Conservation (phyloP, 306 rosid genomes). For the Argentina anserina region DNA sequence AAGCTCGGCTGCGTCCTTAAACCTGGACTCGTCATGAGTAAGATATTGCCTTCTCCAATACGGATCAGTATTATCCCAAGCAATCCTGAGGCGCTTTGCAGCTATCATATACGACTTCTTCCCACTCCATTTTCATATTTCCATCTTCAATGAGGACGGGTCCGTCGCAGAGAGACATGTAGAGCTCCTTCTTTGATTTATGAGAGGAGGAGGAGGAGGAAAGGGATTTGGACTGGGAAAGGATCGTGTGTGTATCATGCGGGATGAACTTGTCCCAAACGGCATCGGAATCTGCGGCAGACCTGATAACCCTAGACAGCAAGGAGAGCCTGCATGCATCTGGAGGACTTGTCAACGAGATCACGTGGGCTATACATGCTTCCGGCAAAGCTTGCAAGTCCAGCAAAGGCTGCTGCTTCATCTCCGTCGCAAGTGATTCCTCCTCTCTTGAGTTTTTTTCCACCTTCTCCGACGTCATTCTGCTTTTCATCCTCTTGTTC, state of each 20-base stretch:
- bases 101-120: background rate
- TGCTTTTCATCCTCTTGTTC: too few species aligned
- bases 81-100: conserved; percentile 31
- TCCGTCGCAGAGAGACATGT: conserved; percentile 32
- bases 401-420: background rate
- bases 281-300: background rate
- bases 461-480: background rate
- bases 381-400: conserved; percentile 46
- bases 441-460: background rate
- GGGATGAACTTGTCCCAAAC: background rate
- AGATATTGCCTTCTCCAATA: conserved; percentile 52
- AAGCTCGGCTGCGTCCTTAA: conserved; percentile 52
- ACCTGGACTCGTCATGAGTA: conserved; percentile 34
- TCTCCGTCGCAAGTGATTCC: background rate
- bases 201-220: too few species aligned
- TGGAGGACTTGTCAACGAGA: background rate
- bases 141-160: conserved; percentile 58
- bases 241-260: background rate
- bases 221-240: conserved; percentile 12
- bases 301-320: background rate
- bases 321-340: background rate
- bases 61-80: conserved; percentile 43
- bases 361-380: conserved; percentile 18
- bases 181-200: conserved; percentile 42
- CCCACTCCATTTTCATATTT: conserved; percentile 39